Percentiles rank a stretch among this genome's conserved stretches.
Evolutionary conservation across 352 stramenopile genomes (phyloP).

Genomic region (Globisporangium sylvaticum): DNA sequence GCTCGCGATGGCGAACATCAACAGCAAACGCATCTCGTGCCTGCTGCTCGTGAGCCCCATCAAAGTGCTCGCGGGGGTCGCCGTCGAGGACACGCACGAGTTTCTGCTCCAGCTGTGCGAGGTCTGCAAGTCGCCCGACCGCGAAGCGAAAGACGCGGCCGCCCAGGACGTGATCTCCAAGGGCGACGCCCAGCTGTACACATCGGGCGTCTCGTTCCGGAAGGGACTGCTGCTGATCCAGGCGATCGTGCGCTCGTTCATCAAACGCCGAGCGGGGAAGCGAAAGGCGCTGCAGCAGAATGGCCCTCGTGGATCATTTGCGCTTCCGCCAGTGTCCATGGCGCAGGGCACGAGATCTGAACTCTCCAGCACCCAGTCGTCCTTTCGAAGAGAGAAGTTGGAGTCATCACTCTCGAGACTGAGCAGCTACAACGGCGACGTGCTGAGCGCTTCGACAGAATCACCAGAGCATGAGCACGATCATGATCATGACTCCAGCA

Average conservation of each 20-base stretch:
- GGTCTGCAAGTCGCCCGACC: slow-evolving; percentile 45
- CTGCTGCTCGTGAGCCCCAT: slow-evolving; percentile 79
- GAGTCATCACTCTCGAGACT: not conserved
- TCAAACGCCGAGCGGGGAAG: slow-evolving; percentile 38
- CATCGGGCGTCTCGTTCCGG: slow-evolving; percentile 67
- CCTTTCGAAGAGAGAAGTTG: not conserved
- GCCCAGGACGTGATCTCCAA: slow-evolving; percentile 55
- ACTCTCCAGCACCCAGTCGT: not conserved
- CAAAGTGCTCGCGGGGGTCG: slow-evolving; percentile 72
- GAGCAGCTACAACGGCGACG: not conserved
- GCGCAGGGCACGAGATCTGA: slow-evolving; percentile 33
- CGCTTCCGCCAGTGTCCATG: slow-evolving; percentile 27
- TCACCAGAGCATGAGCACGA: not conserved
- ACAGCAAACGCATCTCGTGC: slow-evolving; percentile 50
- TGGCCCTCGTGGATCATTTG: not conserved
- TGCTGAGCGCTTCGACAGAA: not conserved
- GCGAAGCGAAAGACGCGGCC: slow-evolving; percentile 46
- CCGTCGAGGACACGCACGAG: slow-evolving; percentile 62
- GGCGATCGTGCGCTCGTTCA: slow-evolving; percentile 62
- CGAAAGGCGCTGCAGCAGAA: slow-evolving; percentile 28
- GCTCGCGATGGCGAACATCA: slow-evolving; percentile 40
- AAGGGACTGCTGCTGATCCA: slow-evolving; percentile 68
- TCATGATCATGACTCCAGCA: not conserved
- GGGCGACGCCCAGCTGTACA: slow-evolving; percentile 69
- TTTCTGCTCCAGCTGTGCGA: slow-evolving; percentile 73